Percentiles rank a stretch among this genome's conserved stretches.
phyloP scores from a whole-genome alignment of 2,329 filamentous ascomycete genomes.

The Rhinocladiella mackenziei region DNA sequence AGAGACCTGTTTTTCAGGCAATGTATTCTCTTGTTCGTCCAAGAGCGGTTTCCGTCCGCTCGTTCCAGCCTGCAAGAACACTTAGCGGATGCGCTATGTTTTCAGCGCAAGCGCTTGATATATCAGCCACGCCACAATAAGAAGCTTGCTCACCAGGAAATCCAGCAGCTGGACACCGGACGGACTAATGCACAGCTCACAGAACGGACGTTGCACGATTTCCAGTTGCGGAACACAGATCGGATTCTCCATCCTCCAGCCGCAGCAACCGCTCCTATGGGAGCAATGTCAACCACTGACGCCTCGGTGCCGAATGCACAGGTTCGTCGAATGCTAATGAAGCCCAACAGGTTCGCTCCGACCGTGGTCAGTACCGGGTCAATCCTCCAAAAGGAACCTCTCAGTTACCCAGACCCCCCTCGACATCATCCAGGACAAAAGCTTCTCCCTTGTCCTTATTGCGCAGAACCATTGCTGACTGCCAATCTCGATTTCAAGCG shows the following conservation, averaged over 20 bases:
- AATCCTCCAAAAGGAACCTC: neutral
- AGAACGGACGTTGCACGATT: neutral
- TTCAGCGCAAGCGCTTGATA: neutral
- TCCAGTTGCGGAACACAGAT: neutral
- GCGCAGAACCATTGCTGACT: neutral
- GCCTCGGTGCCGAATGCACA: too few species aligned
- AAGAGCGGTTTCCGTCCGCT: neutral
- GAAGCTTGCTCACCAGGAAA: neutral
- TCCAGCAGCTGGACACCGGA: neutral
- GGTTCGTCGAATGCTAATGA: too few species aligned
- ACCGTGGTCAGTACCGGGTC: neutral
- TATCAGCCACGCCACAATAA: neutral
- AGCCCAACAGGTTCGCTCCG: too few species aligned
- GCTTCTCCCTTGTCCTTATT: neutral
- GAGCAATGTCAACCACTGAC: too few species aligned
- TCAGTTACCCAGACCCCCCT: neutral
- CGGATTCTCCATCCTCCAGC: too few species aligned
- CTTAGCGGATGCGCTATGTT: neutral
- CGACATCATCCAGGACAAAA: neutral
- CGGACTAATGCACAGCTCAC: neutral
- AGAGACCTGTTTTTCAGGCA: neutral
- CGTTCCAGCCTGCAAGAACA: neutral
- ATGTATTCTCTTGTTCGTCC: neutral
- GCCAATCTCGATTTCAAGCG: neutral
- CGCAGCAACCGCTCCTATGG: too few species aligned